Evolutionary conservation across 495 filamentous ascomycete genomes (phyloP).

Genomic region (Geopyxis carbonaria): DNA sequence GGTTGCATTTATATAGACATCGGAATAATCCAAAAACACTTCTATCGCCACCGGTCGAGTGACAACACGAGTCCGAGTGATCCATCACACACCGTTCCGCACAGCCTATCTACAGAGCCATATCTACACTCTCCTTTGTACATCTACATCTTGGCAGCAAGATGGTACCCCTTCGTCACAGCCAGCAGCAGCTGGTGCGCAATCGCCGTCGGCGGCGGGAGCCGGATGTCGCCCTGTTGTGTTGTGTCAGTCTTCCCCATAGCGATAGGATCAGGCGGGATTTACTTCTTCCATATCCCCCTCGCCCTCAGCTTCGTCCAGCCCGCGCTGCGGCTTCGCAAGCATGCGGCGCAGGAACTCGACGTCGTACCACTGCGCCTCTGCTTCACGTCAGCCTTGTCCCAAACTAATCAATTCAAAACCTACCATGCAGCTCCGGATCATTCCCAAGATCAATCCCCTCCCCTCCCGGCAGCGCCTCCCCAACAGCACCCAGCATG

Average conservation of each 20-base stretch:
- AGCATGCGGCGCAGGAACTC: constrained; percentile 53
- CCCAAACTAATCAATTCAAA: not conserved
- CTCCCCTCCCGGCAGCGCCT: constrained; percentile 66
- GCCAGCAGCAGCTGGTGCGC: constrained; percentile 55
- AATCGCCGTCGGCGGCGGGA: constrained; percentile 64
- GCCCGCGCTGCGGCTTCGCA: constrained; percentile 39
- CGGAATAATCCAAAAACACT: too few relatives aligned
- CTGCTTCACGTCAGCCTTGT: constrained; percentile 13
- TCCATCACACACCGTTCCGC: too few relatives aligned
- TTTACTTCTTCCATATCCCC: constrained; percentile 47
- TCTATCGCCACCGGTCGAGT: too few relatives aligned
- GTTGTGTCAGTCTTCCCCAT: constrained; percentile 12
- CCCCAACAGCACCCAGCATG: constrained; percentile 89
- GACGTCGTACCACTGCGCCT: constrained; percentile 69
- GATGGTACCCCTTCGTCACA: constrained; percentile 33
- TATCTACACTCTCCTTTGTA: too few relatives aligned
- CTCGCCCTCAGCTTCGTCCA: constrained; percentile 43
- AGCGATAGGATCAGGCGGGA: constrained; percentile 12
- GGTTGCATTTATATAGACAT: too few relatives aligned
- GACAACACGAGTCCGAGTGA: too few relatives aligned
- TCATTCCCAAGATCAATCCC: constrained; percentile 69
- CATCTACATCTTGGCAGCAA: constrained; percentile 23
- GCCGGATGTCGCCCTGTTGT: constrained; percentile 38
- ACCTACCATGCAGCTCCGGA: constrained; percentile 52
- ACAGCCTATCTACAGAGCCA: too few relatives aligned